Evolutionary conservation across 306 rosid species (phyloP).

Genomic region (Phaseolus lunatus): DNA sequence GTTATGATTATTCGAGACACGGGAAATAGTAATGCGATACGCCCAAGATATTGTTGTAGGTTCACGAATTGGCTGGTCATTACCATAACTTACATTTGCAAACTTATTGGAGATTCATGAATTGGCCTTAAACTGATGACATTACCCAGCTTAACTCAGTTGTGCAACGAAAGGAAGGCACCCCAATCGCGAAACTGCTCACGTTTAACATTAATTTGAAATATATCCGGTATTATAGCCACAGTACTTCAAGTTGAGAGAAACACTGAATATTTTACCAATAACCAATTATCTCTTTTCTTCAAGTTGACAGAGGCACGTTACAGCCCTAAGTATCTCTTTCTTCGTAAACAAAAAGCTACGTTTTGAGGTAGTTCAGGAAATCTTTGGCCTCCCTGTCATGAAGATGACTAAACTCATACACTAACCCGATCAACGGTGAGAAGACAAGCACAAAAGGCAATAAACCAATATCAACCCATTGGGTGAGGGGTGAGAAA

Average conservation of each 20-base stretch:
- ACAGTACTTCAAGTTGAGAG: background rate
- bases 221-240: background rate
- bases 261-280: background rate
- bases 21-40: too few species aligned
- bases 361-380: background rate
- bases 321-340: background rate
- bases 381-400: background rate
- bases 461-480: conserved; percentile 41
- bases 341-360: background rate
- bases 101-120: too few species aligned
- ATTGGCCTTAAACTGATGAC: background rate
- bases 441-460: background rate
- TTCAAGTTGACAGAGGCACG: too few species aligned
- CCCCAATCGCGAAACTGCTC: too few species aligned
- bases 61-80: too few species aligned
- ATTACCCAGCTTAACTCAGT: too few species aligned
- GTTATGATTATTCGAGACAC: too few species aligned
- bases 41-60: too few species aligned
- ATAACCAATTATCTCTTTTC: too few species aligned
- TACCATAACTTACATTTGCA: too few species aligned
- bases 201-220: background rate
- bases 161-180: too few species aligned
- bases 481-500: background rate
- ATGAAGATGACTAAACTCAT: background rate
- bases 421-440: background rate